Evolutionary conservation across 2,329 filamentous ascomycete species (phyloP).

Genomic region (Aspergillus tamarii): DNA sequence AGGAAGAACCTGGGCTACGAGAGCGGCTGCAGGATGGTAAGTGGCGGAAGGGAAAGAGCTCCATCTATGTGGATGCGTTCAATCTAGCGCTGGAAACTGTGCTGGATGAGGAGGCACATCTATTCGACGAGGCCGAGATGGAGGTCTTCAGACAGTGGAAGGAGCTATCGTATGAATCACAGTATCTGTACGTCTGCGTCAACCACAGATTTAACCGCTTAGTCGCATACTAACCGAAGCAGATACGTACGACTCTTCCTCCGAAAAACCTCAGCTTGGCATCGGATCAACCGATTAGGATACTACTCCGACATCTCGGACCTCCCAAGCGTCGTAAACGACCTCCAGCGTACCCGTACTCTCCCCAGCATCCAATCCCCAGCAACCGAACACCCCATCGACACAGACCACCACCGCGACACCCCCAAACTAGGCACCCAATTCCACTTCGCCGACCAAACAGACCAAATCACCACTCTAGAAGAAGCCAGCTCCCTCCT

Average conservation of each 20-base stretch:
- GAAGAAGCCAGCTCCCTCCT: slow-evolving; percentile 83
- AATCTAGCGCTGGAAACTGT: slow-evolving; percentile 90
- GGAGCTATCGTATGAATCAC: slow-evolving; percentile 75
- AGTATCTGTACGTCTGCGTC: slow-evolving; percentile 72
- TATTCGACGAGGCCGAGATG: slow-evolving; percentile 81
- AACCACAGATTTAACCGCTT: slow-evolving; percentile 11
- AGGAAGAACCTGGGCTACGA: slow-evolving; percentile 45
- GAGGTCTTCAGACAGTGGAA: slow-evolving; percentile 78
- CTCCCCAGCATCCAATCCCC: slow-evolving; percentile 55
- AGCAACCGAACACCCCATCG: slow-evolving; percentile 46
- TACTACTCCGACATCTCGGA: slow-evolving; percentile 85
- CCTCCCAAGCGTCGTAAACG: slow-evolving; percentile 65
- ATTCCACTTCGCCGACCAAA: slow-evolving; percentile 82
- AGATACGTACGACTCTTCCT: slow-evolving; percentile 93
- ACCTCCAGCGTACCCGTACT: slow-evolving; percentile 61
- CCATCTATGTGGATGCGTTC: slow-evolving; percentile 97
- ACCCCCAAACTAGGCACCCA: slow-evolving; percentile 54
- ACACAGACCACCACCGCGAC: slow-evolving; percentile 52
- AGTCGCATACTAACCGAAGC: slow-evolving; percentile 7
- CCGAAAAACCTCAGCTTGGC: slow-evolving; percentile 89
- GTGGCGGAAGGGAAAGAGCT: slow-evolving; percentile 79
- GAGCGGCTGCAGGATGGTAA: slow-evolving; percentile 58
- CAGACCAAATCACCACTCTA: slow-evolving; percentile 73
- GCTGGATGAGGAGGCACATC: slow-evolving; percentile 80
- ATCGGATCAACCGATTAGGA: slow-evolving; percentile 74